phyloP scores from a whole-genome alignment of 108 stramenopile genomes.

The Fragilariopsis cylindrus region DNA sequence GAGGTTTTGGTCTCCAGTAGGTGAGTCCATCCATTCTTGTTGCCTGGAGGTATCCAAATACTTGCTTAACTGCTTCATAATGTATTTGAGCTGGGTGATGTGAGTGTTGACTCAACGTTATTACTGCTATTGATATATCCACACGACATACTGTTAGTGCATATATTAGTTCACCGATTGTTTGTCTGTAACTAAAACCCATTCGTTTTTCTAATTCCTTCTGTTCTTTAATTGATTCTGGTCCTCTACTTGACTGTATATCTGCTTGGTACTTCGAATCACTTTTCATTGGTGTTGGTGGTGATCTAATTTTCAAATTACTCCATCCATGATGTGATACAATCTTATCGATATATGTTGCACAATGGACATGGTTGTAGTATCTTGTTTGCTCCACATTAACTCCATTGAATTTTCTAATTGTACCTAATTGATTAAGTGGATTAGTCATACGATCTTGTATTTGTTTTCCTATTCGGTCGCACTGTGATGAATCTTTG shows the following conservation, averaged over 20 bases:
- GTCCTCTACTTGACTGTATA: slow-evolving; percentile 1
- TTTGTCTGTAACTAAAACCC: slow-evolving; percentile 24
- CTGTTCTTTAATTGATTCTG: slow-evolving; percentile 4
- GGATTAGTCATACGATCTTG: slow-evolving; percentile 7
- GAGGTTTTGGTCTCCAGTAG: background rate
- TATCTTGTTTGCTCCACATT: slow-evolving; percentile 29
- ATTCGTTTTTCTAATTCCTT: slow-evolving; percentile 1
- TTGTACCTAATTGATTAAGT: slow-evolving; percentile 32
- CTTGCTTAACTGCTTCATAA: background rate
- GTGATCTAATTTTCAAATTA: background rate
- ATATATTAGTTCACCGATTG: slow-evolving; percentile 34
- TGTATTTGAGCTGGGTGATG: background rate
- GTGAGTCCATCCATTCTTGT: background rate
- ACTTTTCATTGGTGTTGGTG: background rate
- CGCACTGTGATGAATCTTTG: background rate
- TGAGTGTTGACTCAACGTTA: background rate
- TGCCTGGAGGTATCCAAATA: background rate
- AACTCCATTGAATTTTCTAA: slow-evolving; percentile 33
- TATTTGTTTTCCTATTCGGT: background rate
- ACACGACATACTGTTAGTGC: slow-evolving; percentile 30
- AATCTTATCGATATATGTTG: slow-evolving; percentile 35
- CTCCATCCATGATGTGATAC: slow-evolving; percentile 9
- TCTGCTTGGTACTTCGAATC: background rate
- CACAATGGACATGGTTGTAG: slow-evolving; percentile 22
- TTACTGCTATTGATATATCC: slow-evolving; percentile 9